Percentiles rank a stretch among this genome's conserved stretches.
These are phyloP conservation scores for Dichotomopilus funicola DNA, from an alignment of 2,329 filamentous ascomycete species.

Conservation along the genomic window DNA sequence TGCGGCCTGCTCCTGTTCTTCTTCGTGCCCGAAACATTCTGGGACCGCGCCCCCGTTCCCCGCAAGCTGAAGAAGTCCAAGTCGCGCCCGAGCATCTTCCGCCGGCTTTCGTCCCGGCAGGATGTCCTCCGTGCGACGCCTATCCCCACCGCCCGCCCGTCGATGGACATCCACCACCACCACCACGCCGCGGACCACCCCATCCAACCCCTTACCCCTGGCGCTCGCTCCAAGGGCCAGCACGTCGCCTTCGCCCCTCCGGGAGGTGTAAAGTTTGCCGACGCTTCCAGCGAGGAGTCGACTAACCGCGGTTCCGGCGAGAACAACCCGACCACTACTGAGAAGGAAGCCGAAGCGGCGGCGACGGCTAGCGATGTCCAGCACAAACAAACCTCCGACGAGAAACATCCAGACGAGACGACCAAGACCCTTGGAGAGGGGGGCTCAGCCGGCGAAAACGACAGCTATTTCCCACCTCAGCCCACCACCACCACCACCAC, in stretches of 20 bases:
- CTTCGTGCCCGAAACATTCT: conserved; percentile 92
- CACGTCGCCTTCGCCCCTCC: conserved; percentile 30
- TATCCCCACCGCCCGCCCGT: not conserved
- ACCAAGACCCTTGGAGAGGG: too few relatives aligned
- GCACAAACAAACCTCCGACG: too few relatives aligned
- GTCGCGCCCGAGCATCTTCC: conserved; percentile 39
- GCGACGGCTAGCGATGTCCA: too few relatives aligned
- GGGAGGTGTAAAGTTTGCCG: conserved; percentile 10
- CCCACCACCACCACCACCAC: too few relatives aligned
- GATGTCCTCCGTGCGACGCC: conserved; percentile 13
- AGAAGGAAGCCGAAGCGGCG: not conserved
- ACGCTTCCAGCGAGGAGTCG: conserved; percentile 3
- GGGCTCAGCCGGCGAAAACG: too few relatives aligned
- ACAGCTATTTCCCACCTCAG: too few relatives aligned
- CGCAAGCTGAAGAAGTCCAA: conserved; percentile 16
- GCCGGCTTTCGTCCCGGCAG: conserved; percentile 40
- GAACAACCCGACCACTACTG: not conserved
- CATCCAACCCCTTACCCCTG: not conserved
- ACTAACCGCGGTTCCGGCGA: not conserved
- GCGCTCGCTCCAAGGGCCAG: conserved; percentile 6
- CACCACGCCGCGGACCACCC: not conserved
- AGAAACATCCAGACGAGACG: too few relatives aligned
- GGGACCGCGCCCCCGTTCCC: conserved; percentile 69
- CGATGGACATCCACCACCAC: not conserved
- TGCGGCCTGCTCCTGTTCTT: conserved; percentile 70